phyloP scores from a whole-genome alignment of 169 alveolate genomes.

The Eimeria tenella region DNA sequence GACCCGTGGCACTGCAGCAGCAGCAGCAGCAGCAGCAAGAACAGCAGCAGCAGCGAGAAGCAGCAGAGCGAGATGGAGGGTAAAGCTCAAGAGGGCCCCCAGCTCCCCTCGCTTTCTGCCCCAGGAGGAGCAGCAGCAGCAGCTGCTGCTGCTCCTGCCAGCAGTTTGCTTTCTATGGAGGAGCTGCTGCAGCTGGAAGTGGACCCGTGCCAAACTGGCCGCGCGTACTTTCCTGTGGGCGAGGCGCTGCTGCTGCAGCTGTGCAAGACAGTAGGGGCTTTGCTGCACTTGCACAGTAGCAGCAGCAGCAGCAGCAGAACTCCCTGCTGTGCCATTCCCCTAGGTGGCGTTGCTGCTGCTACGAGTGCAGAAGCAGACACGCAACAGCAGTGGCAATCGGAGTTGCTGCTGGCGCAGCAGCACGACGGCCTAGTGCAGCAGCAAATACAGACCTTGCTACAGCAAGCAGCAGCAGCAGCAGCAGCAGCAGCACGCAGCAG shows the following conservation, averaged over 20 bases:
- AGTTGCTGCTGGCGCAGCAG: not conserved
- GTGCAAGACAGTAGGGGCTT: conserved; percentile 6
- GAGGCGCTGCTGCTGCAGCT: conserved; percentile 6
- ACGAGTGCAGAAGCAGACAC: not conserved
- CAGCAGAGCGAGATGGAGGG: too few species aligned
- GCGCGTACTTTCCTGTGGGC: not conserved
- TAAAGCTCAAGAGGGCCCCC: too few species aligned
- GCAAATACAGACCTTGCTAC: not conserved
- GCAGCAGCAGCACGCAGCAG: not conserved
- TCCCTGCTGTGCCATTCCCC: not conserved
- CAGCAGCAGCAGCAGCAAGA: not conserved
- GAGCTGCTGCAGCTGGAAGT: conserved; percentile 8
- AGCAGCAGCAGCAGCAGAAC: not conserved
- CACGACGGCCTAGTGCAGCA: not conserved
- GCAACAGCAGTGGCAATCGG: not conserved
- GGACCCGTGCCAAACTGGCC: not conserved
- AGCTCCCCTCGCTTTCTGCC: too few species aligned
- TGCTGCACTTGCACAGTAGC: not conserved
- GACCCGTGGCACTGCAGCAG: not conserved
- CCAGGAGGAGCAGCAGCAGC: not conserved
- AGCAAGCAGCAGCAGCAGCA: not conserved
- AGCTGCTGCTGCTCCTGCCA: not conserved
- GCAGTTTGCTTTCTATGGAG: not conserved
- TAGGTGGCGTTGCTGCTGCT: not conserved
- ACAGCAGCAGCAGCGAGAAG: too few species aligned